Evolutionary conservation across 352 stramenopile species (phyloP).

Genomic region (Globisporangium recalcitrans): DNA sequence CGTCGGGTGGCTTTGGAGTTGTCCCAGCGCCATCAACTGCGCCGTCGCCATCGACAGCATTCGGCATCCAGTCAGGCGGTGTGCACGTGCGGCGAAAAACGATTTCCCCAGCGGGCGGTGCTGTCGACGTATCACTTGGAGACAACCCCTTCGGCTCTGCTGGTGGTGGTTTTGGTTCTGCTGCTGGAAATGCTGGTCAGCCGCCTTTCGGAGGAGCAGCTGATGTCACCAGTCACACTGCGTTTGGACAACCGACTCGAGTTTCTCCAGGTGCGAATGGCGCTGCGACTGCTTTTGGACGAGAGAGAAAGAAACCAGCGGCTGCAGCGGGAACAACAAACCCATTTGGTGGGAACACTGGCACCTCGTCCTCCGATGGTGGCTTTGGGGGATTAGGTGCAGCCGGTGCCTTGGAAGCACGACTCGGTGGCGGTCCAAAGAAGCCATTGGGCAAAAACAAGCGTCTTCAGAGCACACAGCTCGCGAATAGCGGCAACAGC

Average conservation of each 20-base stretch:
- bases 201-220: conserved; percentile 1
- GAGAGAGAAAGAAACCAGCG: not conserved
- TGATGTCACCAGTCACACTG: conserved; percentile 13
- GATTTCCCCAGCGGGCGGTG: conserved; percentile 10
- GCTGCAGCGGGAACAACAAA: not conserved
- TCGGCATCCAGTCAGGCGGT: conserved; percentile 22
- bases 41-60: conserved; percentile 22
- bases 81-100: conserved; percentile 26
- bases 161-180: conserved; percentile 20
- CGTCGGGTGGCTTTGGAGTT: conserved; percentile 2
- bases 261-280: not conserved
- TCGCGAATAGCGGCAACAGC: not conserved
- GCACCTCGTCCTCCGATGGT: conserved; percentile 6
- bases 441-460: conserved; percentile 24
- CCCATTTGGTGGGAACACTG: conserved; percentile 8
- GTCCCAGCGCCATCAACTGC: conserved; percentile 11
- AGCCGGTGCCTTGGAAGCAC: conserved; percentile 21
- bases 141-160: conserved; percentile 24
- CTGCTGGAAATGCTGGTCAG: not conserved
- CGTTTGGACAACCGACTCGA: conserved; percentile 17
- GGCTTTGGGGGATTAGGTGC: conserved; percentile 12
- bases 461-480: conserved; percentile 2
- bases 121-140: conserved; percentile 1
- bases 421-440: conserved; percentile 23
- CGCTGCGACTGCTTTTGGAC: conserved; percentile 3